Base-by-base conservation (phyloP, 1,284 basidiomycete species). In the Boletus semigastroideus region DNA sequence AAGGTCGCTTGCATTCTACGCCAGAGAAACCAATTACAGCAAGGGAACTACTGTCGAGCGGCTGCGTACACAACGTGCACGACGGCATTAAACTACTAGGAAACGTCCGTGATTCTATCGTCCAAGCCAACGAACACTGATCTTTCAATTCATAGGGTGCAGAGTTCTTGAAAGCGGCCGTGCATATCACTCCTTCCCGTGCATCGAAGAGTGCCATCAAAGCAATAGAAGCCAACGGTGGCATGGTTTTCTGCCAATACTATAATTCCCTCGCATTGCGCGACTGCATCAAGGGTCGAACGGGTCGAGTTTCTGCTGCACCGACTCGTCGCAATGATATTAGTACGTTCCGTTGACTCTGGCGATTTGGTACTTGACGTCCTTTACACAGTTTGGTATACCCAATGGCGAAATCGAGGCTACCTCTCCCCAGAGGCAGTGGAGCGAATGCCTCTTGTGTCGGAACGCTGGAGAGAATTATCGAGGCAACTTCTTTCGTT, bases 21-120 rank as follows among this genome's bases (percentile, higher is more conserved):
- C 87, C 92, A 6, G 81, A 86, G 27, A 78, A 84, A 25, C 91
- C 94, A 4, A 98, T 99, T 57, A 98, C 94, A 20, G 91, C 94
- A 47, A 82, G 82, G 28, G 89, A 96, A 59, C 75, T 99, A 42
- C 75, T 95, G 43, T 73, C 86, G 53, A 93, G 91, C 56, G 90
- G 94, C 8, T 93, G 94, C 63, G 76, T 98, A 16, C 94, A 98
- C 70, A 81, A 92, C 48, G 86, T 88, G 14, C 86, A 90, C 60
- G 88, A 94, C 53, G 96, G 96, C 8, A 83, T 99, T 52, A 99
- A 98, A 73, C 75, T 99, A 27, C 75, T 98, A 49, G 94, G 90
- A 56, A 84, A 89, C 62, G 89, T 92, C 57, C 55, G 85, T 75
- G 22, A 47, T 48, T 30, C 43, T 16, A 28, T 46, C 22, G 42